phyloP scores from a whole-genome alignment of 108 stramenopile genomes.

The Parietichytrium sp. region DNA sequence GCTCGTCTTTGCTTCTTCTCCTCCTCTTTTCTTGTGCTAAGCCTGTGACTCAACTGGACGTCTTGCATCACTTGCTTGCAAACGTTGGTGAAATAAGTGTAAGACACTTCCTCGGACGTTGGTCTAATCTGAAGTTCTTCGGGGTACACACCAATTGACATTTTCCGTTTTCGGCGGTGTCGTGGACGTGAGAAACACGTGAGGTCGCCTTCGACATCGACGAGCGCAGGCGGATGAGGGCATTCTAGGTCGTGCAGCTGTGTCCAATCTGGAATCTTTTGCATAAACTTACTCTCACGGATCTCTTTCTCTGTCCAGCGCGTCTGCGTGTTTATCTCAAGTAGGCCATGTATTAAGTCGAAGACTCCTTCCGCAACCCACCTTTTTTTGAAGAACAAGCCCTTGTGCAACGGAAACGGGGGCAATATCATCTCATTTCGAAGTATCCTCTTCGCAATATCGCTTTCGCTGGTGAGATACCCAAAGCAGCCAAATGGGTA shows the following conservation, averaged over 20 bases:
- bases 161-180: not conserved
- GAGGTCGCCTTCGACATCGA: not conserved
- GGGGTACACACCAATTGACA: not conserved
- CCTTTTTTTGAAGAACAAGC: too few relatives aligned
- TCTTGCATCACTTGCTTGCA: not conserved
- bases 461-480: too few relatives aligned
- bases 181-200: not conserved
- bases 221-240: not conserved
- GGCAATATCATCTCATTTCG: too few relatives aligned
- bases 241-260: not conserved
- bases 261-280: constrained; percentile 18
- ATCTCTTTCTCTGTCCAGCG: not conserved
- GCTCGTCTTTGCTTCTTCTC: too few relatives aligned
- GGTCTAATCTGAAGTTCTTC: constrained; percentile 11
- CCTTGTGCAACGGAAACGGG: too few relatives aligned
- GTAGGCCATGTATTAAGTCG: not conserved
- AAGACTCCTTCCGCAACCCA: not conserved
- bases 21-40: not conserved
- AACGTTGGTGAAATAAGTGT: not conserved
- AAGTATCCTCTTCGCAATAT: too few relatives aligned
- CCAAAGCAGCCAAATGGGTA: not conserved
- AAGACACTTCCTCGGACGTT: not conserved
- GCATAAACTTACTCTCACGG: not conserved
- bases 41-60: not conserved
- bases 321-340: not conserved